phyloP scores from a whole-genome alignment of 2,329 filamentous ascomycete species.

The Exophiala calicioides region DNA sequence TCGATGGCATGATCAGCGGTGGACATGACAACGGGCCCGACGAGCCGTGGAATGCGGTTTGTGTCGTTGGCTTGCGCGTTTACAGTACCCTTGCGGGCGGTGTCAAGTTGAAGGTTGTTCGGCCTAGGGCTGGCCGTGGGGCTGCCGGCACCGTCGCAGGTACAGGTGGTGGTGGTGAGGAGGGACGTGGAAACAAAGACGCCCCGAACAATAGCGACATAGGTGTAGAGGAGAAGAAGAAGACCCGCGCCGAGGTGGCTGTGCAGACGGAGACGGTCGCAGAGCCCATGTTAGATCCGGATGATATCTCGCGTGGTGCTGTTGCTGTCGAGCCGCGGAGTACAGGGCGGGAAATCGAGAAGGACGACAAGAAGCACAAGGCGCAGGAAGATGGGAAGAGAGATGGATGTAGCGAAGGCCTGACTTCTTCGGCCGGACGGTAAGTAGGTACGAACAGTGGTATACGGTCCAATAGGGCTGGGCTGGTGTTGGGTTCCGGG shows the following conservation, averaged over 20 bases:
- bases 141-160: no score
- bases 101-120: slow-evolving; percentile 17
- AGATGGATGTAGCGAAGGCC: no score
- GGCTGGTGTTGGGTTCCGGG: no score
- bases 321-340: slow-evolving; percentile 16
- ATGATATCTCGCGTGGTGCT: slow-evolving; percentile 23
- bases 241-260: no score
- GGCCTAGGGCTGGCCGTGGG: no score
- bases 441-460: no score
- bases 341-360: not conserved
- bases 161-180: slow-evolving; percentile 1
- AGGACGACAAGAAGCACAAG: no score
- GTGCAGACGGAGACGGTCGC: not conserved
- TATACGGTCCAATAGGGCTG: no score
- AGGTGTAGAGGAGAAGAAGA: not conserved
- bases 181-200: not conserved
- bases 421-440: no score
- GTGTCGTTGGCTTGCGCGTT: slow-evolving; percentile 60
- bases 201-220: not conserved
- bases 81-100: slow-evolving; percentile 42
- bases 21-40: slow-evolving; percentile 30
- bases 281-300: slow-evolving; percentile 13
- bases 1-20: no score
- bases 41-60: slow-evolving; percentile 62
- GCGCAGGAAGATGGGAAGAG: no score